Evolutionary conservation across 106 monocot genomes (phyloP), one percentile per base, ranked within the genome.

Genomic region (Iris macrosiphon): DNA sequence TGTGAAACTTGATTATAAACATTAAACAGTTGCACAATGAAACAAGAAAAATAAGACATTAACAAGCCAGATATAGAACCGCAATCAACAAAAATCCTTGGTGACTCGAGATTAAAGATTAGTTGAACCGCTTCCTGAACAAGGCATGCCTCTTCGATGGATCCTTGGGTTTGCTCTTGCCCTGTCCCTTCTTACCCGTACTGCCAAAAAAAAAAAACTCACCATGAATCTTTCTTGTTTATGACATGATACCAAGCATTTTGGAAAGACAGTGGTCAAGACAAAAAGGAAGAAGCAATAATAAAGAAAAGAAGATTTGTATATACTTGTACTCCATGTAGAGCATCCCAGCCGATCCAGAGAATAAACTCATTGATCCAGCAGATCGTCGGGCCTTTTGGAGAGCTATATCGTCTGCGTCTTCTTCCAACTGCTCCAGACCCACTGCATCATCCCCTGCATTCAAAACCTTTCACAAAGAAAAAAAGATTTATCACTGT

Each of bases 241-340:
- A 37, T 12, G 44, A 44, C 44, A 17, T 14, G 44, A 44, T 44
- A 4, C 11, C 11, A 44, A 16, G 44, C 35, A 64, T 14, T 64
- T 35, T 27, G 22, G 45, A 45, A 45, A 43, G 18, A 14, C 4
- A 14, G 32, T 20, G 11, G 31, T 41, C 15, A 41, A 43, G 41
- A 41, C 1, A 31, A 15, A 11, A n/a, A 21, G 14, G 18, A 34
- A 31, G 17, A 9, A 42, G 23, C 6, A 26, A 30, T 33, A 6
- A 32, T 42, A 2, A 28, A 35, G 21, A 20, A 46, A 43, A 56
- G 32, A 24, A 11, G 45, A 29, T 0, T n/a, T n/a, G 1, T 26
- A 11, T 27, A 26, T 69, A 99, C 91, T 67, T 91, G 87, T 84
- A 91, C 54, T 99, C 98, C 80, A 91, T 91, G 75, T 99, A 91